These are phyloP conservation scores for Paramyrothecium sp. DNA, from an alignment of 2,329 filamentous ascomycete genomes.

Conservation along the genomic window DNA sequence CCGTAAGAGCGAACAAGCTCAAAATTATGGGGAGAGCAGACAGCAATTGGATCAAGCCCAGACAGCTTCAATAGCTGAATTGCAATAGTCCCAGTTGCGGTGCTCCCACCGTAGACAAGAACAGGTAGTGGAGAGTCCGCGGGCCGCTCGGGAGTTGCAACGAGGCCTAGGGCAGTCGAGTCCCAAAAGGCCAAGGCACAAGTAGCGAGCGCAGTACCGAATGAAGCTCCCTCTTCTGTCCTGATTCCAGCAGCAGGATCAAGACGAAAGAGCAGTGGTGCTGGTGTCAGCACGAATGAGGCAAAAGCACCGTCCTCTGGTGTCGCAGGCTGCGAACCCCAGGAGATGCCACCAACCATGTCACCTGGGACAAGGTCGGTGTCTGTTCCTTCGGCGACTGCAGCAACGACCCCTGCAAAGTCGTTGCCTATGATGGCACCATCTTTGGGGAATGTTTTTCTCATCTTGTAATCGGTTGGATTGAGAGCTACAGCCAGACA, in stretches of 20 bases:
- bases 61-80: slow-evolving; percentile 2
- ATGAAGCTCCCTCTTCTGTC: not conserved
- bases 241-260: not conserved
- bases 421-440: not conserved
- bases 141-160: not conserved
- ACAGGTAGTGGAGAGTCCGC: not conserved
- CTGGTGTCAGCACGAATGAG: not conserved
- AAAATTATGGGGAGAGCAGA: slow-evolving; percentile 27
- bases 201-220: not conserved
- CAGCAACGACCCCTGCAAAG: not conserved
- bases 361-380: not conserved
- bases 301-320: not conserved
- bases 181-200: not conserved
- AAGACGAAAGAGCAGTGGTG: not conserved
- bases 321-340: not conserved
- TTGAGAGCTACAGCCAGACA: not conserved
- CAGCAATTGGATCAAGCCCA: slow-evolving; percentile 1
- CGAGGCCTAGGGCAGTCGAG: not conserved
- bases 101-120: slow-evolving; percentile 1
- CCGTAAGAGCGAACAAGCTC: slow-evolving; percentile 37
- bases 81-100: not conserved
- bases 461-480: slow-evolving; percentile 1
- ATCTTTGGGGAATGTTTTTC: not conserved
- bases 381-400: not conserved
- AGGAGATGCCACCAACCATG: not conserved